Evolutionary conservation across 1,284 basidiomycete species (phyloP), one percentile per base, ranked within the genome.

Genomic region (Fomitiporia mediterranea): DNA sequence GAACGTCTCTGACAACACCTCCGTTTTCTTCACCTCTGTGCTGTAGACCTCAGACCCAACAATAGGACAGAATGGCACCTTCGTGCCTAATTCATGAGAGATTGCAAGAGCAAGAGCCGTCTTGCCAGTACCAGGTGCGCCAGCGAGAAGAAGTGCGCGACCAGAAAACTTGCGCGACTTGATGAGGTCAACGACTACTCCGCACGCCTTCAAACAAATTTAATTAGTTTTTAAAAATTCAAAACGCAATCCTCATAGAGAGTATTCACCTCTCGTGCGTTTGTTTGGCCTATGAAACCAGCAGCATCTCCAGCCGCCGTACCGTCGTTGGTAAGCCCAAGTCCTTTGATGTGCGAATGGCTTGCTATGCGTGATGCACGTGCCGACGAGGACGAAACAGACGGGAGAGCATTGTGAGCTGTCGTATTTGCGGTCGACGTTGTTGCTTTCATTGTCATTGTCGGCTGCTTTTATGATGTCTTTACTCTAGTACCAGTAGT

Each of bases 1-100:
- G 73, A 99, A 99, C 51, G 87, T 86, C 71, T 98, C 95, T 58
- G 94, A 93, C n/a, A 99, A 76, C 2, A 98, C 95, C 70, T 99
- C 96, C 0, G 96, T 99, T 81, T 99, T 99, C 77, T 98, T 99
- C 55, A 99, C 94, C 72, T 99, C 96, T 7, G 91, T 86, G 53
- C 89, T 93, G 71, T 97, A 99, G 60, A 99, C 96, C 71, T 99
- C 96, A 4, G 87, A 91, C 1, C 95, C 97, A 23, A 98, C 96
- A 91, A 98, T 97, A 0, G 94, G 94, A 68, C 96, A 98, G 72
- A 99, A 99, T 0, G 96, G 96, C 0, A 98, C 95, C 68, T 98
- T 97, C 46, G 82, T 76, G 1, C 96, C 96, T 0, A 99, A 81
- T 67, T 98, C 96, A 62, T 98, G 95, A 4, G 94, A 89, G 32